Evolutionary conservation across 2,329 filamentous ascomycete genomes (phyloP), one percentile per base, ranked within the genome.

Genomic region (Epichloe sibirici): DNA sequence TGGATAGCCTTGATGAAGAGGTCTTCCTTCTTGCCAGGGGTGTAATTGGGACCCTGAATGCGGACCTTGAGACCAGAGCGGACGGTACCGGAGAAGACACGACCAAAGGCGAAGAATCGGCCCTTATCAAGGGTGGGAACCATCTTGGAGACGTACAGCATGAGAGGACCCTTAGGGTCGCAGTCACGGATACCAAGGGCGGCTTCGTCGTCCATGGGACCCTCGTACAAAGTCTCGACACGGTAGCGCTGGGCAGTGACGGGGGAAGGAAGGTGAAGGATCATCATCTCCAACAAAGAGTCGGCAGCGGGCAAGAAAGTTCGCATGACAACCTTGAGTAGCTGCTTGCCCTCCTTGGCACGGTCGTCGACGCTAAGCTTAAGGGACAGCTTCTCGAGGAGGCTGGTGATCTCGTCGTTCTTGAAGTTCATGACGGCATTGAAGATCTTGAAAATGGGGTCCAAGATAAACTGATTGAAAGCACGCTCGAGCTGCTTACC

Each of bases 91-190:
- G 93, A 80, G 83, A 97, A 98, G 77, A 98, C 93, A 95, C 93
- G 93, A 78, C 93, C 93, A 79, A 98, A 98, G 73, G 93, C 93
- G 79, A 96, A 98, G 89, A 98, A 98, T 78, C 93, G 91, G 76
- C 93, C 93, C 86, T 96, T 97, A 71, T 98, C 93, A 66, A 90
- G 94, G 65, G 93, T 98, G 68, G 93, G 93, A 69, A 98, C 93
- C 93, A 98, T 98, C 89, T 98, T 98, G 74, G 93, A 98, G 74
- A 98, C 90, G 87, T 98, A 98, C 64, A 97, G 82, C 93, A 98
- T 98, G 75, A 98, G 93, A 67, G 91, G 88, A 73, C 82, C 93
- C 81, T 95, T 95, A 75, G 91, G 81, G 74, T 98, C 89, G 74
- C 93, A 97, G 82, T 97, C 90, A 67, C 90, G 90, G 82, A 98